Base-by-base conservation (phyloP, 23 red algal genomes). In the Porphyridium purpureum region DNA sequence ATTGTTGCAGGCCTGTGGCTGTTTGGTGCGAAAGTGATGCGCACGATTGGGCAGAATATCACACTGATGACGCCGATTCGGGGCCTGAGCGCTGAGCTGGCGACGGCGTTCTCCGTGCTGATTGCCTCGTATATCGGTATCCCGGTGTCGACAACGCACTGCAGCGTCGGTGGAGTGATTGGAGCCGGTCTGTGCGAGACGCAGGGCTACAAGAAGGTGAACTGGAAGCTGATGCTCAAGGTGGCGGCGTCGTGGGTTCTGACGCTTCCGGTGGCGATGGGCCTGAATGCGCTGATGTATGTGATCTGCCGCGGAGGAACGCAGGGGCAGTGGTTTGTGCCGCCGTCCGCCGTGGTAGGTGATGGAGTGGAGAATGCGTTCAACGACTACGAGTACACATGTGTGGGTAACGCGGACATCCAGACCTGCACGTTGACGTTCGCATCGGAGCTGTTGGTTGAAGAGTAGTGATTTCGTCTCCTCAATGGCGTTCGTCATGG, bases 81-180 rank as follows among this genome's bases (percentile, higher is more conserved):
- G 20, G 57, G 57, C 17, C 44, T 62, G 31, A 33, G 57, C 35
- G 57, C 44, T 3, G 57, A 62, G 11, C 35, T 62, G 2, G 35
- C 57, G 2, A 62, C 57, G 7, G 57, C 57, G 1, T 14, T 62
- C 33, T 33, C 57, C 17, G 57, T 93, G 48, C 33, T 93, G 7
- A 22, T 93, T 5, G 84, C 74, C 22, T 76, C 84, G 20, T 75
- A 69, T 33, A 40, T 81, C 7, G 42, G 47, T 4, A 55, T 93
- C 11, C 84, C 84, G 24, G 84, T 93, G 54, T 93, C 84, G 23
- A 81, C 84, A 23, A 93, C 74, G 0, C 84, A 93, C 33, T 81
- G 60, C 9, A 76, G 75, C 28, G 75, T 93, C 38, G 84, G 84
- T 2, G 27, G 59, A 1, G 41, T 93, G 33, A 50, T 93, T 17